phyloP scores from a whole-genome alignment of 371 early-diverging fungal species.

The Rhizopus microsporus region DNA sequence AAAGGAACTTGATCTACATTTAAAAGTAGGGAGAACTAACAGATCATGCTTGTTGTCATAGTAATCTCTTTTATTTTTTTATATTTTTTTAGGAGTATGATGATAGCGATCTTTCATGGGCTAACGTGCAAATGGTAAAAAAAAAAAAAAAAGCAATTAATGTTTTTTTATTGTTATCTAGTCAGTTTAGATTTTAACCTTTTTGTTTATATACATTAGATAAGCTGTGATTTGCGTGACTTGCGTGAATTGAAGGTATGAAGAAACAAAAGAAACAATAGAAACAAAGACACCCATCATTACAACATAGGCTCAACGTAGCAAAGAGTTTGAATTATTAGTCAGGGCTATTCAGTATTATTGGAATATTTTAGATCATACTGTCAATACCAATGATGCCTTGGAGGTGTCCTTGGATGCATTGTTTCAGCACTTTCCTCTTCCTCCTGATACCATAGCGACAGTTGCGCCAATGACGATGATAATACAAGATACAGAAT shows the following conservation, averaged over 20 bases:
- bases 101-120: slow-evolving; percentile 31
- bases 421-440: not conserved
- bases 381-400: not conserved
- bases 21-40: slow-evolving; percentile 16
- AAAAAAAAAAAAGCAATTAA: not conserved
- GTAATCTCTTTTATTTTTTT: not conserved
- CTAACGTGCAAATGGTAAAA: slow-evolving; percentile 34
- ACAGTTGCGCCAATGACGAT: not conserved
- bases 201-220: slow-evolving; percentile 12
- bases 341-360: slow-evolving; percentile 24
- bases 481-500: not conserved
- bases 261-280: not conserved
- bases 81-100: slow-evolving; percentile 23
- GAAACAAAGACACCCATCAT: not conserved
- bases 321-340: slow-evolving; percentile 10
- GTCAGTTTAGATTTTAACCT: not conserved
- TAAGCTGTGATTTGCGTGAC: slow-evolving; percentile 31
- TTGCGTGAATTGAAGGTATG: slow-evolving; percentile 19
- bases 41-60: not conserved
- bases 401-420: not conserved
- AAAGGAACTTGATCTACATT: slow-evolving; percentile 15
- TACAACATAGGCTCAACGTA: slow-evolving; percentile 13
- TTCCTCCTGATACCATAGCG: not conserved
- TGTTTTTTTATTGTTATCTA: slow-evolving; percentile 1
- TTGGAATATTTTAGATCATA: slow-evolving; percentile 16